These are phyloP conservation scores for Pseudogymnoascus sp. DNA, from an alignment of 2,329 filamentous ascomycete species.

Conservation along the genomic window DNA sequence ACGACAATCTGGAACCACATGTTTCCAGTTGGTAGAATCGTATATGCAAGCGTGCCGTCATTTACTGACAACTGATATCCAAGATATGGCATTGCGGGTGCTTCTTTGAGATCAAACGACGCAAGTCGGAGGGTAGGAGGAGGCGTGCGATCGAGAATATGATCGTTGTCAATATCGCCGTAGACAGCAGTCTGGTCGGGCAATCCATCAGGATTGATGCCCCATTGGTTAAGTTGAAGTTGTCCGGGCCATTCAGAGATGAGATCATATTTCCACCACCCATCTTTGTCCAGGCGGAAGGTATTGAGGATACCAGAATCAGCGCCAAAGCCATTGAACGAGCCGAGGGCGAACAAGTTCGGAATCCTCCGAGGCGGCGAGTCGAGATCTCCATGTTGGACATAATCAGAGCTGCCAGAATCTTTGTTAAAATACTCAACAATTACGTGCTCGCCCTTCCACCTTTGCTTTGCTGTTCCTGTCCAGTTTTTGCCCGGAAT, in stretches of 20 bases:
- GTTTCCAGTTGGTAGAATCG: slow-evolving; percentile 44
- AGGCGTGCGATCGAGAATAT: slow-evolving; percentile 51
- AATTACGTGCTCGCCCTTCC: slow-evolving; percentile 53
- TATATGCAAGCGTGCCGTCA: slow-evolving; percentile 45
- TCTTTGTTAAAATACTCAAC: slow-evolving; percentile 54
- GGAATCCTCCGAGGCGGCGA: slow-evolving; percentile 45
- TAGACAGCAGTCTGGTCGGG: slow-evolving; percentile 51
- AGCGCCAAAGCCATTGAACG: slow-evolving; percentile 56
- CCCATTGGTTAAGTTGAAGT: slow-evolving; percentile 57
- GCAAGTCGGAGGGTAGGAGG: slow-evolving; percentile 48
- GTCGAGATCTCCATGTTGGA: slow-evolving; percentile 49
- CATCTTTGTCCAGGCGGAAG: slow-evolving; percentile 42
- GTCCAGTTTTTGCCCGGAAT: slow-evolving; percentile 45
- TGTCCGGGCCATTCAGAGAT: slow-evolving; percentile 55
- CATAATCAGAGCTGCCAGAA: slow-evolving; percentile 51
- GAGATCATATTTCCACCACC: slow-evolving; percentile 50
- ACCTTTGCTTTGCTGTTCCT: slow-evolving; percentile 48
- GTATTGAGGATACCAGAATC: slow-evolving; percentile 49
- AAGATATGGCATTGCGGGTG: slow-evolving; percentile 44
- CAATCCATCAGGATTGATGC: slow-evolving; percentile 53
- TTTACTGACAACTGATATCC: slow-evolving; percentile 47
- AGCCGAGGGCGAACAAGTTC: slow-evolving; percentile 54
- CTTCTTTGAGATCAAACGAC: slow-evolving; percentile 48
- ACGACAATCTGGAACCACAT: slow-evolving; percentile 43
- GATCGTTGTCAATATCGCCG: slow-evolving; percentile 53